Evolutionary conservation across 2,329 filamentous ascomycete genomes (phyloP), one percentile per base, ranked within the genome.

Genomic region (Diaporthe citrichinensis): DNA sequence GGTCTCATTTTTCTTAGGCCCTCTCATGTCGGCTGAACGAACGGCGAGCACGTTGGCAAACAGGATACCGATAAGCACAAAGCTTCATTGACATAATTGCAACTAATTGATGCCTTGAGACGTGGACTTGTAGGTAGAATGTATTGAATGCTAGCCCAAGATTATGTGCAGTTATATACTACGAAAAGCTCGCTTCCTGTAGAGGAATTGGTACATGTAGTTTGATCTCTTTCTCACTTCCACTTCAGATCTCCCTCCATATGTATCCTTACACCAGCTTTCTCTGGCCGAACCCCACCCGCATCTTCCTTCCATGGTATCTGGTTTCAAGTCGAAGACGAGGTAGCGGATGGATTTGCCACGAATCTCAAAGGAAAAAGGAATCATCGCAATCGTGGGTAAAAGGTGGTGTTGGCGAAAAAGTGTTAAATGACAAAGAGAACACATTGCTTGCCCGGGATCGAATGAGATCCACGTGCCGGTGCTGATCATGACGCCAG

Each of bases 71-170:
- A 8, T 8, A 49, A 9, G 12, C 28, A 36, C 23, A 12, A 12
- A 8, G 34, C 25, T 5, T 39, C 20, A 28, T 3, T 20, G n/a
- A 46, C 36, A 41, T 12, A 15, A 17, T 3, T 12, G n/a, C 20
- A 67, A 10, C 15, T 41, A 5, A 7, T 1, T 31, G 8, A 17
- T 31, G 39, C 41, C 25, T 65, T 7, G 39, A 65, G 25, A 34
- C 36, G 14, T 39, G 68, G 39, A 65, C 55, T 71, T 76, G 55
- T 59, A 72, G 44, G 57, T 75, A 73, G 65, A 73, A 44, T 77
- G 75, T 75, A 75, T 72, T 59, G 49, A 75, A 77, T 77, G 71
- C 76, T 77, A 77, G 71, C 73, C 76, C 76, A 75, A 77, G 62
- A 75, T 75, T 75, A 75, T 75, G 57, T 77, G 69, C 73, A 75